These are phyloP conservation scores for Hyaloscypha variabilis DNA, from an alignment of 495 filamentous ascomycete species.

Conservation along the genomic window DNA sequence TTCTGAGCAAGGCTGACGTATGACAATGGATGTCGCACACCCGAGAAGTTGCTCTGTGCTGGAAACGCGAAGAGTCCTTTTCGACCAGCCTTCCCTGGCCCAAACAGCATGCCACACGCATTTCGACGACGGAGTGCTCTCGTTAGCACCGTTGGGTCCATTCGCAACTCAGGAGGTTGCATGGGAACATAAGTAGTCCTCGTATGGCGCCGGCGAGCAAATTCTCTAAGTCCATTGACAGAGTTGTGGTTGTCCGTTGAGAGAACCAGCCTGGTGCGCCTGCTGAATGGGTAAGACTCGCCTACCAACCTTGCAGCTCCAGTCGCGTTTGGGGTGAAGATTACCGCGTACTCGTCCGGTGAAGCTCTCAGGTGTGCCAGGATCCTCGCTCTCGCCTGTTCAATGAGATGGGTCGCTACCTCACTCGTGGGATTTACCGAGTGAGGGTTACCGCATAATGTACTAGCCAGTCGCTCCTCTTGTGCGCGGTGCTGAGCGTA, in stretches of 20 bases:
- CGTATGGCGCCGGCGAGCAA: constrained; percentile 23
- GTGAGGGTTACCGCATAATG: constrained; percentile 63
- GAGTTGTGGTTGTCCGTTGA: constrained; percentile 42
- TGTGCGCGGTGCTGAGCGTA: constrained; percentile 32
- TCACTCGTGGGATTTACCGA: constrained; percentile 53
- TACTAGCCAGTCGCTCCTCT: constrained; percentile 29
- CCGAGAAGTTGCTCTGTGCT: constrained; percentile 65
- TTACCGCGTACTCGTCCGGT: constrained; percentile 57
- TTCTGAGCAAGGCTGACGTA: constrained; percentile 51
- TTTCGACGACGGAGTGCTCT: constrained; percentile 17
- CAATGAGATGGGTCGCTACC: constrained; percentile 46
- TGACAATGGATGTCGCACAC: constrained; percentile 54
- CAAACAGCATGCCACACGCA: background rate
- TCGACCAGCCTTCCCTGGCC: background rate
- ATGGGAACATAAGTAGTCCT: constrained; percentile 30
- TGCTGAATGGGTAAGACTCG: constrained; percentile 43
- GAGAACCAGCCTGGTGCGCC: constrained; percentile 26
- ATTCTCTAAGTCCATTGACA: constrained; percentile 38
- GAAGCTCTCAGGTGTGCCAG: constrained; percentile 58
- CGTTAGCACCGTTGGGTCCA: constrained; percentile 18
- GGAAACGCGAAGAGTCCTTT: constrained; percentile 60
- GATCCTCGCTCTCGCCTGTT: constrained; percentile 46
- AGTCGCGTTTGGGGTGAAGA: constrained; percentile 66
- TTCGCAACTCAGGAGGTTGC: background rate
- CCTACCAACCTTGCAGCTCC: constrained; percentile 59